These are phyloP conservation scores for Massariosphaeria phaeospora DNA, from an alignment of 495 filamentous ascomycete species.

Conservation along the genomic window DNA sequence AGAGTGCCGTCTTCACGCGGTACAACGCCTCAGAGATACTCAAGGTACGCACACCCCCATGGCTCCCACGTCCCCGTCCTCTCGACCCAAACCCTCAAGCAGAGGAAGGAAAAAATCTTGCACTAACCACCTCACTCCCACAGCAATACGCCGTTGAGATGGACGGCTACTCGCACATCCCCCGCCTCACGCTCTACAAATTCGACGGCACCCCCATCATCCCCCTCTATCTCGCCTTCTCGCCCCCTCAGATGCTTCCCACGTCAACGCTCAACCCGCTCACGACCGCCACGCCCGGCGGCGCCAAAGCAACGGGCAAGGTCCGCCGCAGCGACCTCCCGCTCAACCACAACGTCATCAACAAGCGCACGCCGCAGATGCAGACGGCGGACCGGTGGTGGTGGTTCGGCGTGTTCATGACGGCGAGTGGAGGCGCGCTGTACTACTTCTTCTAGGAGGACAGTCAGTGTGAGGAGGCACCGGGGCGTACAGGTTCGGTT, in stretches of 20 bases:
- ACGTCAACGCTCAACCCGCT: conserved; percentile 63
- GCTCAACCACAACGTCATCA: conserved; percentile 44
- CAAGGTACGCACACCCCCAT: conserved; percentile 46
- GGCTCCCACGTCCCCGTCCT: neutral
- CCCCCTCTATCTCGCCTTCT: conserved; percentile 67
- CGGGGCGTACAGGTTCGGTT: no score
- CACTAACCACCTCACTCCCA: conserved; percentile 21
- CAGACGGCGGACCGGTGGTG: conserved; percentile 57
- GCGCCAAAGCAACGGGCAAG: conserved; percentile 39
- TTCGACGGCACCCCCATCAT: conserved; percentile 65
- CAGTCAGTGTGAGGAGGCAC: no score
- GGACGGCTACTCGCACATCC: conserved; percentile 59
- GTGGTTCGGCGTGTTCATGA: conserved; percentile 68
- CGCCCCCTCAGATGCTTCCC: conserved; percentile 70
- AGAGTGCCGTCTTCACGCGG: conserved; percentile 55
- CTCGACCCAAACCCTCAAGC: neutral
- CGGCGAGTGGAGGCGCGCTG: conserved; percentile 54
- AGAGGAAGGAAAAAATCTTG: conserved; percentile 1
- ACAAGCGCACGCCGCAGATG: conserved; percentile 43
- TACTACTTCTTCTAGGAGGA: conserved; percentile 47
- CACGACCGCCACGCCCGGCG: conserved; percentile 36
- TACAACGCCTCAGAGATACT: conserved; percentile 66
- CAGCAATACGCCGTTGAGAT: conserved; percentile 59
- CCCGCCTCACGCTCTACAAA: conserved; percentile 61
- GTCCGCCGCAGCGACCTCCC: conserved; percentile 41